These are phyloP conservation scores for Cladophialophora exuberans DNA, from an alignment of 2,329 filamentous ascomycete genomes.

Conservation along the genomic window DNA sequence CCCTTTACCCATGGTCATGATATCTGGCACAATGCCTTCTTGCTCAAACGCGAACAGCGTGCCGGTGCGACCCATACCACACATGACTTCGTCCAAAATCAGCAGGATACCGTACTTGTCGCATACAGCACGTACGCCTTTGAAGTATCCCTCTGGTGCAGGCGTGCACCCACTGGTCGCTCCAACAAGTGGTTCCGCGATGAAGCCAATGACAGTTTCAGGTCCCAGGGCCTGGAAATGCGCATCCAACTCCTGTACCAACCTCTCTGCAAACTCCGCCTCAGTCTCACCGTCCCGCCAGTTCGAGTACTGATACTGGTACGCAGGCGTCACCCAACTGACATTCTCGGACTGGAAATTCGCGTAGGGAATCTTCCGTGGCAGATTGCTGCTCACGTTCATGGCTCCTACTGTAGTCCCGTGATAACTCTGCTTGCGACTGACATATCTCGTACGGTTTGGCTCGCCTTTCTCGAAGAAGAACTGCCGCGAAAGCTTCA, in stretches of 20 bases:
- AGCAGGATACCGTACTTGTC: conserved; percentile 69
- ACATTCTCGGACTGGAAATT: conserved; percentile 28
- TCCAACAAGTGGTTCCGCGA: conserved; percentile 56
- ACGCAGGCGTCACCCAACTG: conserved; percentile 36
- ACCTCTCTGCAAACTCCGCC: conserved; percentile 44
- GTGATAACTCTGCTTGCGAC: conserved; percentile 53
- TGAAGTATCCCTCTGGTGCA: conserved; percentile 57
- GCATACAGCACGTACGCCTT: conserved; percentile 58
- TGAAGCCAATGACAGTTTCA: conserved; percentile 52
- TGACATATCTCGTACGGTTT: conserved; percentile 46
- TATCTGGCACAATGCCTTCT: conserved; percentile 55
- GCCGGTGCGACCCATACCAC: conserved; percentile 61
- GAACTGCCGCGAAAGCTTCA: conserved; percentile 56
- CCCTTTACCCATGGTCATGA: conserved; percentile 63
- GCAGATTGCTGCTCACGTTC: conserved; percentile 43
- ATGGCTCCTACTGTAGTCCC: conserved; percentile 55
- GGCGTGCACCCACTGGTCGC: conserved; percentile 58
- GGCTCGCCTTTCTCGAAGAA: conserved; percentile 45
- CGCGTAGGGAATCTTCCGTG: conserved; percentile 40
- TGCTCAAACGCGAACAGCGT: conserved; percentile 27
- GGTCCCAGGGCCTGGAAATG: conserved; percentile 54
- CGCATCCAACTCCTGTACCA: conserved; percentile 51
- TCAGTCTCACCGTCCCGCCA: conserved; percentile 42
- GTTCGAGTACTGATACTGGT: conserved; percentile 44
- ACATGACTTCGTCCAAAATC: conserved; percentile 71